Conservation (phyloP, 2,329 filamentous ascomycete genomes). For the Aspergillus sp. region DNA sequence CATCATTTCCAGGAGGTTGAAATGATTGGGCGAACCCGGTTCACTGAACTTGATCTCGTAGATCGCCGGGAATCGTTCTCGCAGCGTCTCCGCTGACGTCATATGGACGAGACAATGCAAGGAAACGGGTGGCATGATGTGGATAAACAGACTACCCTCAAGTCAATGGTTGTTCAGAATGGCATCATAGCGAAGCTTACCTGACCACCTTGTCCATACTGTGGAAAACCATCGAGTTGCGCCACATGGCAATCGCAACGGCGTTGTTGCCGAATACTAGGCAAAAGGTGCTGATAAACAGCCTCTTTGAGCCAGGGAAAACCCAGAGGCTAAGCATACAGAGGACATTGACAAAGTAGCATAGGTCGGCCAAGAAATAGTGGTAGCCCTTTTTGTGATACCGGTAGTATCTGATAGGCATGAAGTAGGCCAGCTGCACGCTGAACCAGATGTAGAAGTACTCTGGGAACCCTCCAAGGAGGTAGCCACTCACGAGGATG, state of each 20-base stretch:
- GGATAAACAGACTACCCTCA: conserved; percentile 77
- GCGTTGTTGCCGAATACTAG: conserved; percentile 96
- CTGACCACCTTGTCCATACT: conserved; percentile 97
- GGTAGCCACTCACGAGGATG: conserved; percentile 93
- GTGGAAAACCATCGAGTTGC: conserved; percentile 97
- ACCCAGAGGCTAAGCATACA: conserved; percentile 81
- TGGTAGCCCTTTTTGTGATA: conserved; percentile 92
- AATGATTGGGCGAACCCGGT: conserved; percentile 75
- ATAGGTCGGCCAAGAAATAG: conserved; percentile 95
- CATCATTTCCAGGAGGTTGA: conserved; percentile 81
- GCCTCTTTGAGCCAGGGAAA: conserved; percentile 84
- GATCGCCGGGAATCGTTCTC: conserved; percentile 76
- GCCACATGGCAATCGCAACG: conserved; percentile 97
- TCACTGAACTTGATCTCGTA: conserved; percentile 72
- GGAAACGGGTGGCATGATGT: conserved; percentile 96
- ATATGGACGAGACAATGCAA: conserved; percentile 92
- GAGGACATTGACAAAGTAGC: conserved; percentile 96
- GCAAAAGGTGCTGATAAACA: conserved; percentile 91
- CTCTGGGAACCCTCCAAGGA: conserved; percentile 82
- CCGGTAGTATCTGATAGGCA: conserved; percentile 90
- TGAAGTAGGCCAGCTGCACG: conserved; percentile 83
- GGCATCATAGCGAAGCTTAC: conserved; percentile 36
- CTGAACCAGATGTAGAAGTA: conserved; percentile 95
- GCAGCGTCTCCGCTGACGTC: conserved; percentile 65
- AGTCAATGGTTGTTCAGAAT: not conserved